phyloP scores from a whole-genome alignment of 768 basidiomycete genomes.

The Aureoboletus auriporus region DNA sequence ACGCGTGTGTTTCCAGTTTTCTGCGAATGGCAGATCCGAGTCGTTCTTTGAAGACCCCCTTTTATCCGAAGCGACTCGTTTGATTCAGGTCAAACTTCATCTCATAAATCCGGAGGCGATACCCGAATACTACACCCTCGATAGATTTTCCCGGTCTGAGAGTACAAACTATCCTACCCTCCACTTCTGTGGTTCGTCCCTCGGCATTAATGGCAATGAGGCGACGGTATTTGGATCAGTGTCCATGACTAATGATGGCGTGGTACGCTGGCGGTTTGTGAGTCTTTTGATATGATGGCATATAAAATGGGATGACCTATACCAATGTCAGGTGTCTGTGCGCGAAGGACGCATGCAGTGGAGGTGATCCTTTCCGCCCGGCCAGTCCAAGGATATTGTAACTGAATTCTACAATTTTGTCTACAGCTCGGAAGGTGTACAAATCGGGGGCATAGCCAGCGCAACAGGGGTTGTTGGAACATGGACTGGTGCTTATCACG shows the following conservation, averaged over 20 bases:
- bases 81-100: slow-evolving; percentile 54
- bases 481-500: slow-evolving; percentile 64
- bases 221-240: slow-evolving; percentile 49
- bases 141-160: slow-evolving; percentile 20
- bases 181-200: slow-evolving; percentile 45
- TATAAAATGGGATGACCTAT: slow-evolving; percentile 7
- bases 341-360: slow-evolving; percentile 53
- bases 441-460: slow-evolving; percentile 62
- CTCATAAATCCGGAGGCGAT: slow-evolving; percentile 35
- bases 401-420: not conserved
- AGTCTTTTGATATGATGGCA: slow-evolving; percentile 23
- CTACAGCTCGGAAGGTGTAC: slow-evolving; percentile 60
- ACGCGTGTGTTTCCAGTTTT: slow-evolving; percentile 8
- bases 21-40: slow-evolving; percentile 19
- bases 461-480: slow-evolving; percentile 63
- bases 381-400: not conserved
- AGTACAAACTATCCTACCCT: slow-evolving; percentile 38
- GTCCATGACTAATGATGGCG: slow-evolving; percentile 41
- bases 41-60: slow-evolving; percentile 43
- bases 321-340: slow-evolving; percentile 43
- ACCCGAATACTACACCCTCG: slow-evolving; percentile 15
- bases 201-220: slow-evolving; percentile 39
- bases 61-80: slow-evolving; percentile 63
- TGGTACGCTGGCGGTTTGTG: slow-evolving; percentile 59
- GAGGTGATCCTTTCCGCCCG: slow-evolving; percentile 41